Base-by-base conservation (phyloP, 805 yeast genomes). In the Wickerhamomyces kurtzmanii region DNA sequence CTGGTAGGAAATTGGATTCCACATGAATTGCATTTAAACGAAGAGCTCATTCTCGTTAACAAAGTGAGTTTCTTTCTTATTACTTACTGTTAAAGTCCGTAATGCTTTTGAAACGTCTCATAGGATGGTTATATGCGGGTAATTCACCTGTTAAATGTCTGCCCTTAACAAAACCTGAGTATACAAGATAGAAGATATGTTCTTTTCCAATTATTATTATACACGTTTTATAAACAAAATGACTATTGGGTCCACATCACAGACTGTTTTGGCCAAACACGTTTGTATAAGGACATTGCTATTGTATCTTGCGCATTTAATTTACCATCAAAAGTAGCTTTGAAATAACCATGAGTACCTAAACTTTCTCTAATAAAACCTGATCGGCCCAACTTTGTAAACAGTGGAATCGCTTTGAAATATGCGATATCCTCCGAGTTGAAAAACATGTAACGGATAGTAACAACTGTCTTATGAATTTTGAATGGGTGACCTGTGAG, bases 291-390 rank as follows among this genome's bases (percentile, higher is more conserved):
- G 17, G 95, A 75, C 96, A 91, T 85, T 14, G 85, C 96, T 27
- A 91, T 75, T 10, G 83, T 76, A 55, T 91, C 99, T 57, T 87
- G 96, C 0, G 96, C 80, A 29, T 81, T 75, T 45, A 93, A 62
- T 46, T 79, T 83, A 33, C 87, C 89, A 50, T 91, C 96, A 45
- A 91, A 91, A 7, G 82, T 80, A 15, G 96, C 95, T 60, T 91
- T 91, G 71, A 80, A 87, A 62, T 89, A 85, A 38, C 99, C 99
- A 52, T 91, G 98, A 2, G 98, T 91, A 59, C 99, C 99, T 62
- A 91, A 66, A 49, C 87, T 73, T 53, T 89, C 96, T 56, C 84
- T 89, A 51, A 93, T 89, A 54, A 81, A 81, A 31, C 99, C 99
- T 13, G 86, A 68, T 54, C 96, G 75, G 28, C 98, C 99, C 44